Base-by-base conservation (phyloP, 805 yeast species). In the Sugiyamaella qingdaonensis region DNA sequence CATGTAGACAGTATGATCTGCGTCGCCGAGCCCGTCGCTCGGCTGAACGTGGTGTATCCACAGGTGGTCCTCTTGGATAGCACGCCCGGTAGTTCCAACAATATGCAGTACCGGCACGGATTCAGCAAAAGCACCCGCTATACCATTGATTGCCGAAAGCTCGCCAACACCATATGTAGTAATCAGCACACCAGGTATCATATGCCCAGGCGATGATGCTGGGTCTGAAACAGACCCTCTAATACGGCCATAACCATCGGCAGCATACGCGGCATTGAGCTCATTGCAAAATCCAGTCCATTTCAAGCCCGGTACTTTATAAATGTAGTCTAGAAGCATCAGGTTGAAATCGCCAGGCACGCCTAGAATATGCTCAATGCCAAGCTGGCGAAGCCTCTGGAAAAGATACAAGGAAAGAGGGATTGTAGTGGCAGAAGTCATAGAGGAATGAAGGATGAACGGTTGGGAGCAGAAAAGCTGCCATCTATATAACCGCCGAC, bases 121-220 rank as follows among this genome's bases (percentile, higher is more conserved):
- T 70, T 89, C 97, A 33, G 95, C 86, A 71, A 78, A 85, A 0
- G 96, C 80, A 48, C 96, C 96, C 32, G 89, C 76, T 51, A 88
- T 72, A 46, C 95, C 96, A 69, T 88, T 88, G 56, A 88, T 64
- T 1, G 95, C 95, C 54, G 89, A 81, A 57, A 88, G 75, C 67
- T 89, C 96, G 53, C 97, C 97, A 14, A 89, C 97, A 48, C 96
- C 97, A 68, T 76, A 87, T 2, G 97, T 89, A 49, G 91, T 82
- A 51, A 80, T 68, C 39, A 81, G 67, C 18, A 82, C 89, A 50
- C 89, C 88, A 5, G 86, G 78, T n/a, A 80, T 77, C 47, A 76
- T 73, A 14, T 19, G 51, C 13, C 42, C 48, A 21, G 48, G 43
- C 18, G 24, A 21, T 13, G 32, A 13, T n/a, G 13, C 7, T 16